phyloP scores from a whole-genome alignment of 2,329 filamentous ascomycete genomes.

The Cladorrhinum sp. region DNA sequence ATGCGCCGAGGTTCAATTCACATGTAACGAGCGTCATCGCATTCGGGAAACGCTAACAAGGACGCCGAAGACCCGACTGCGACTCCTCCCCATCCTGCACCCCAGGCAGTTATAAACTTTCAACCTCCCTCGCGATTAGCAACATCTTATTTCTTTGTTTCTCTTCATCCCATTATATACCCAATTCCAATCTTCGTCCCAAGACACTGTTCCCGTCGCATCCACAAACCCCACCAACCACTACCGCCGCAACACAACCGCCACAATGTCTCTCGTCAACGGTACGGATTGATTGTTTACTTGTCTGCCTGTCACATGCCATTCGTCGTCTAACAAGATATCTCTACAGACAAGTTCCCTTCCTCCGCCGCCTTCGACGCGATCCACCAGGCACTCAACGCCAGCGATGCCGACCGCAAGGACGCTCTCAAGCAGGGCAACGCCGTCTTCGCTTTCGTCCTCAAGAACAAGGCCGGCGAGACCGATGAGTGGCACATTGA shows the following conservation, averaged over 20 bases:
- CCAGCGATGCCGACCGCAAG: conserved; percentile 68
- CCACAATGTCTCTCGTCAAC: conserved; percentile 70
- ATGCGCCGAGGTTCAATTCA: conserved; percentile 27
- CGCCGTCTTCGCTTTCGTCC: conserved; percentile 83
- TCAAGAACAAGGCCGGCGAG: conserved; percentile 83
- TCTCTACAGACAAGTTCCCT: conserved; percentile 71
- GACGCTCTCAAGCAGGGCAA: conserved; percentile 86
- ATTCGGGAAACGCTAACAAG: conserved; percentile 13
- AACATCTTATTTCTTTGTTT: not conserved
- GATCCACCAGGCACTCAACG: conserved; percentile 70
- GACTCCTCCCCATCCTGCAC: not conserved
- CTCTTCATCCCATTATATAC: not conserved
- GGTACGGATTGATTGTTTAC: conserved; percentile 45
- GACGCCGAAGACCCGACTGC: not conserved
- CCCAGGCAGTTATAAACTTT: conserved; percentile 16
- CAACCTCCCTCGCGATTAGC: conserved; percentile 1
- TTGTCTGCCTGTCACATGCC: not conserved
- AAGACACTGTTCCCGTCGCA: not conserved
- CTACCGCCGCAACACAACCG: conserved; percentile 14
- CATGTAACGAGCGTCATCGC: conserved; percentile 26
- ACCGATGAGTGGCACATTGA: conserved; percentile 91
- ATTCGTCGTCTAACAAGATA: conserved; percentile 8
- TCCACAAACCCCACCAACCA: not conserved
- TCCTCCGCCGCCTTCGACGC: conserved; percentile 87
- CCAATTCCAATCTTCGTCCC: not conserved